A percentile compares a stretch with the other conserved stretches of the same genome.
These are phyloP conservation scores for Polyporus arcularius DNA, from an alignment of 768 basidiomycete genomes.

Conservation along the genomic window DNA sequence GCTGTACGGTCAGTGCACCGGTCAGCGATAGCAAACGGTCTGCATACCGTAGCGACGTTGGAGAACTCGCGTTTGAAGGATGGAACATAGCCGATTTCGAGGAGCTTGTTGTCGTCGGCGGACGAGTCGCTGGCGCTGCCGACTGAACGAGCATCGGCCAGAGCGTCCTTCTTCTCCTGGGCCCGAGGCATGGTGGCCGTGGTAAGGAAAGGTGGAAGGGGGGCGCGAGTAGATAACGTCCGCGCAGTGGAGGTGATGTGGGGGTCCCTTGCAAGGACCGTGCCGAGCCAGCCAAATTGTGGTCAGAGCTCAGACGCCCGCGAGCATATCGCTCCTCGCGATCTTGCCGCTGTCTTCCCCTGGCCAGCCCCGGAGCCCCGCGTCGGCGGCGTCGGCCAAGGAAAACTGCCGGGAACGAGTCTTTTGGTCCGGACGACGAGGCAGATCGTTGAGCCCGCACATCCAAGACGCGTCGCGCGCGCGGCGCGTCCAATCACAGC, in stretches of 20 bases:
- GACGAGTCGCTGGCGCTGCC: constrained; percentile 29
- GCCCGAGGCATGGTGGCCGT: constrained; percentile 16
- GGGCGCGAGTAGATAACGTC: constrained; percentile 16
- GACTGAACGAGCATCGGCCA: constrained; percentile 17
- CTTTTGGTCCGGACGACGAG: neutral
- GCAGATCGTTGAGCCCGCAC: neutral
- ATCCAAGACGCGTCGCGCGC: neutral
- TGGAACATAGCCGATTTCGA: constrained; percentile 71
- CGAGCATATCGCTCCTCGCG: neutral
- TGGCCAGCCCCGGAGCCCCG: neutral
- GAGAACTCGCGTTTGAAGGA: constrained; percentile 87
- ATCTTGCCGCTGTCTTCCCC: neutral
- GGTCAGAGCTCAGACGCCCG: neutral
- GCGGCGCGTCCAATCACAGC: constrained; percentile 19
- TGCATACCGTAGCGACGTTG: constrained; percentile 71
- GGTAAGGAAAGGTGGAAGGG: constrained; percentile 9
- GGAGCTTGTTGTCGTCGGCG: constrained; percentile 66
- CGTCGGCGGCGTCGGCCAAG: neutral
- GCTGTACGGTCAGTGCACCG: neutral
- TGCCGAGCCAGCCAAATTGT: constrained; percentile 5
- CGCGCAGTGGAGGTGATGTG: neutral
- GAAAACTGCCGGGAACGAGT: neutral
- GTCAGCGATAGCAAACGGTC: neutral
- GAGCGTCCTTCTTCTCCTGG: constrained; percentile 15
- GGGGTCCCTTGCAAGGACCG: neutral